Conservation (phyloP, 2,329 filamentous ascomycete species). For the Dothidotthia symphoricarpi region DNA sequence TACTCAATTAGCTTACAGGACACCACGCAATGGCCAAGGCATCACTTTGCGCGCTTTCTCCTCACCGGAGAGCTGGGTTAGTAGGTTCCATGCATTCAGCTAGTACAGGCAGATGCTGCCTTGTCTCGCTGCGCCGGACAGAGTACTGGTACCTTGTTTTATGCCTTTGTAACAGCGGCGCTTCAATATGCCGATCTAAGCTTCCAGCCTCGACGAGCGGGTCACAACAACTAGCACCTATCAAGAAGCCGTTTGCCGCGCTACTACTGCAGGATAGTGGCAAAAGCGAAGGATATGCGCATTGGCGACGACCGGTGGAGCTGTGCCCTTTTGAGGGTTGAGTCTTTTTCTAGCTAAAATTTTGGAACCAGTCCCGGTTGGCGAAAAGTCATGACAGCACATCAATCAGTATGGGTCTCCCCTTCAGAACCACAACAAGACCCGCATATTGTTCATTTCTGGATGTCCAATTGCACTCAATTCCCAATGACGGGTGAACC, state of each 20-base stretch:
- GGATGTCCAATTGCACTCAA: conserved; percentile 44
- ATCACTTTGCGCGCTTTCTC: conserved; percentile 26
- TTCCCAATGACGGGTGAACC: conserved; percentile 55
- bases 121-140: conserved; percentile 6
- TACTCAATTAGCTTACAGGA: conserved; percentile 24
- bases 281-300: conserved; percentile 34
- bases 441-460: conserved; percentile 42
- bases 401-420: conserved; percentile 63
- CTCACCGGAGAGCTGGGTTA: conserved; percentile 5
- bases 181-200: conserved; percentile 37
- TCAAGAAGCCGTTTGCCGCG: conserved; percentile 33
- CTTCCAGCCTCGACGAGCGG: conserved; percentile 37
- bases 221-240: conserved; percentile 30
- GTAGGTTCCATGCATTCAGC: conserved; percentile 15
- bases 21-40: conserved; percentile 31
- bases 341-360: conserved; percentile 38
- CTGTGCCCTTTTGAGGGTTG: conserved; percentile 39
- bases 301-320: conserved; percentile 39
- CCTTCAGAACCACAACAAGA: conserved; percentile 45
- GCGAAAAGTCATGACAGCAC: conserved; percentile 84
- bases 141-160: conserved; percentile 33
- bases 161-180: conserved; percentile 32
- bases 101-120: conserved; percentile 26
- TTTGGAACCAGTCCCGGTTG: conserved; percentile 62
- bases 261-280: conserved; percentile 41